These are phyloP conservation scores for Halenospora varia DNA, from an alignment of 495 filamentous ascomycete genomes.

Conservation along the genomic window DNA sequence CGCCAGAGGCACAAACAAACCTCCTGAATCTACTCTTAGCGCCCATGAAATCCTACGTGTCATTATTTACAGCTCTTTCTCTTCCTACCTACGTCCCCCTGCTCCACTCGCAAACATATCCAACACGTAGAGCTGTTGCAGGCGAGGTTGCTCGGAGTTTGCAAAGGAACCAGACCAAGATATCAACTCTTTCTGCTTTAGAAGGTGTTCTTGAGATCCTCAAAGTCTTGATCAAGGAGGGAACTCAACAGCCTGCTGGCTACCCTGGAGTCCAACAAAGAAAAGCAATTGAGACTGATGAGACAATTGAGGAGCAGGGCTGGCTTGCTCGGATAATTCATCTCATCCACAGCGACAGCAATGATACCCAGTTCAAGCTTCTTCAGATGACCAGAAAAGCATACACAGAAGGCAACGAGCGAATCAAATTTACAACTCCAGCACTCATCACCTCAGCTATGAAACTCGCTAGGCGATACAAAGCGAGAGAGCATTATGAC, in stretches of 20 bases:
- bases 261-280: slow-evolving; percentile 77
- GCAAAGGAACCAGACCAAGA: slow-evolving; percentile 72
- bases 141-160: slow-evolving; percentile 78
- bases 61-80: slow-evolving; percentile 88
- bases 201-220: slow-evolving; percentile 86
- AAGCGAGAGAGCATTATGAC: slow-evolving; percentile 87
- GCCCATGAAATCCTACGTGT: slow-evolving; percentile 84
- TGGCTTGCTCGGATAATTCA: slow-evolving; percentile 92
- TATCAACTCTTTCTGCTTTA: slow-evolving; percentile 71
- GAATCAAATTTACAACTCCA: slow-evolving; percentile 91
- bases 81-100: slow-evolving; percentile 89
- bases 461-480: slow-evolving; percentile 85
- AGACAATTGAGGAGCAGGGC: slow-evolving; percentile 96
- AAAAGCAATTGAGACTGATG: slow-evolving; percentile 76
- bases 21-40: slow-evolving; percentile 83
- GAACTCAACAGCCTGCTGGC: slow-evolving; percentile 74
- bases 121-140: slow-evolving; percentile 84
- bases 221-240: slow-evolving; percentile 89
- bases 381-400: slow-evolving; percentile 86
- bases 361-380: slow-evolving; percentile 92
- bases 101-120: slow-evolving; percentile 87
- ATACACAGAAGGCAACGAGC: slow-evolving; percentile 88
- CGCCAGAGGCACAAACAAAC: slow-evolving; percentile 78
- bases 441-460: slow-evolving; percentile 87
- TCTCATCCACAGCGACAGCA: slow-evolving; percentile 74